These are phyloP conservation scores for Alloteropsis semialata DNA, from an alignment of 176 grass and related monocot species.

Conservation along the genomic window DNA sequence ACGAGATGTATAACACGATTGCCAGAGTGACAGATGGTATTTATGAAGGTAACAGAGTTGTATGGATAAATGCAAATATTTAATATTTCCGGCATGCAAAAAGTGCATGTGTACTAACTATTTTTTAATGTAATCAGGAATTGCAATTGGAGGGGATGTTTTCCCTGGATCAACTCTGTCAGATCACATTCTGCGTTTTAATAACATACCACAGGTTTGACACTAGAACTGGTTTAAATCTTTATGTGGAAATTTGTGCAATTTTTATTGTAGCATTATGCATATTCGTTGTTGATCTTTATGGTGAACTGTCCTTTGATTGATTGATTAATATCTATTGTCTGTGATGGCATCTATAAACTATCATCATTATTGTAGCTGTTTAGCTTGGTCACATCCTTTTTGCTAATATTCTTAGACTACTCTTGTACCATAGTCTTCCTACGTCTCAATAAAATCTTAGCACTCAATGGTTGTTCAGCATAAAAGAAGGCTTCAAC, in stretches of 20 bases:
- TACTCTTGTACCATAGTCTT: conserved; percentile 12
- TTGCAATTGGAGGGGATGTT: conserved; percentile 99
- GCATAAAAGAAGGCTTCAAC: neutral
- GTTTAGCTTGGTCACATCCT: neutral
- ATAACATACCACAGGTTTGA: conserved; percentile 92
- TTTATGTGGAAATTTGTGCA: neutral
- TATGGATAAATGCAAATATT: conserved; percentile 4
- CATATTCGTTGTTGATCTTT: neutral
- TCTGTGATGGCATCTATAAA: neutral
- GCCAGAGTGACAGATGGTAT: conserved; percentile 98
- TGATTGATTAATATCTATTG: neutral
- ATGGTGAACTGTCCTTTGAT: neutral
- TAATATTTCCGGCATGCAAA: neutral
- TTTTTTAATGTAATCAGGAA: conserved; percentile 51
- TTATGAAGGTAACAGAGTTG: conserved; percentile 81
- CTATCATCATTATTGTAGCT: neutral
- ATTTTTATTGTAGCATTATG: neutral
- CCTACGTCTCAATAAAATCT: neutral
- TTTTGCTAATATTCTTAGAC: neutral
- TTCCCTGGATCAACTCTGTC: conserved; percentile 97
- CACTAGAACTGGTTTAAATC: neutral
- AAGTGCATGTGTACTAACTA: neutral
- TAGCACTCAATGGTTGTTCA: neutral
- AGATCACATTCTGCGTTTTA: conserved; percentile 95
- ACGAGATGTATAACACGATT: conserved; percentile 97